Base-by-base conservation (phyloP, 164 flowering plant genomes). In the Kingdonia uniflora region DNA sequence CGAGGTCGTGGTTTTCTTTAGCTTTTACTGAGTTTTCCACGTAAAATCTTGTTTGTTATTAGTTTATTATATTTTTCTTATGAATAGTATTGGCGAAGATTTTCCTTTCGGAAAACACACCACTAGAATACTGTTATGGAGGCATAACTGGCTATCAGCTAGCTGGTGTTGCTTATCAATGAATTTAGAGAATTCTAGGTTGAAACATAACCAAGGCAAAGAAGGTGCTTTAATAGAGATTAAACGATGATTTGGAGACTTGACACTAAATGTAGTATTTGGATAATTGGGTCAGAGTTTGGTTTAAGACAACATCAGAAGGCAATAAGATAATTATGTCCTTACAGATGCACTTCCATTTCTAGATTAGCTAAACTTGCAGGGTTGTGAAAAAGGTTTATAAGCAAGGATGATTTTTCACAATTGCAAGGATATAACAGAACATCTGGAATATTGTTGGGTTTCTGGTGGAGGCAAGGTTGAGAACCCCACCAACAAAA, bases 271-370 rank as follows among this genome's bases (percentile, higher is more conserved):
- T 14, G 35, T 55, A 23, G 22, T 19, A 1, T 19, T 48, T 17
- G 39, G 52, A 21, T 19, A 8, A 20, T 13, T 6, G 1, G 15
- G 2, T 42, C 17, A 5, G 42, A 35, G 6, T 25, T 10, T 10
- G 51, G 44, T 14, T 15, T 29, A n/a, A 12, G 51, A 19, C 19
- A 2, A 24, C 45, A 19, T 11, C 40, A 14, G 17, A 54, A 25
- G 11, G 55, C 59, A 5, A 39, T 55, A 6, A 24, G 33, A 29
- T 35, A 55, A 43, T 55, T 41, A 53, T 47, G 12, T 48, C 19
- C 53, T 54, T 40, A 22, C 51, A 0, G 64, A 61, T 22, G 58
- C 19, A 12, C 23, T 61, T 19, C 64, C 64, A 1, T 6, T 46
- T 23, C 46, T 54, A 1, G 58, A 38, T 29, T 54, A 58, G 54